phyloP scores from a whole-genome alignment of 179 eudicot genomes.

The Pouteria campechiana region DNA sequence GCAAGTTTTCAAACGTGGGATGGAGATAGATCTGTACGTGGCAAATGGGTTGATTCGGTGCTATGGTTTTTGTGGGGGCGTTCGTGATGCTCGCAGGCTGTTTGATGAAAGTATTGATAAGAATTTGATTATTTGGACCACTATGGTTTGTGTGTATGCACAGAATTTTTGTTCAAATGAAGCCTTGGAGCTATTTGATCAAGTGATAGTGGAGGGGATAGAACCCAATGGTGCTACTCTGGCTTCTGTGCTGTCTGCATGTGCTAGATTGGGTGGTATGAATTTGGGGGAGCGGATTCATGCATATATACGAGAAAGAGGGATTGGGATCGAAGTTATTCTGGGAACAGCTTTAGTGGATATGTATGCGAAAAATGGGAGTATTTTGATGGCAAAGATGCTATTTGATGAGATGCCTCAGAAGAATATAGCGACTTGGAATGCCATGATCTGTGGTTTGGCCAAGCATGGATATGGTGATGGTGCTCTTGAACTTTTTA shows the following conservation, averaged over 20 bases:
- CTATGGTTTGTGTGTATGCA: slow-evolving; percentile 47
- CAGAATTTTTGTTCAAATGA: slow-evolving; percentile 12
- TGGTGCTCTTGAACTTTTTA: slow-evolving; percentile 25
- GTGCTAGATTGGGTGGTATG: slow-evolving; percentile 38
- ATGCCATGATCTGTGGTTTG: slow-evolving; percentile 34
- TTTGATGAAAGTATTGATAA: slow-evolving; percentile 27
- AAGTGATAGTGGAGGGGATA: slow-evolving; percentile 28
- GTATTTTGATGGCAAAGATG: slow-evolving; percentile 25
- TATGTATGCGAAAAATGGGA: slow-evolving; percentile 58
- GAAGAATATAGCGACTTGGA: slow-evolving; percentile 39
- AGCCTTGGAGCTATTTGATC: slow-evolving; percentile 34
- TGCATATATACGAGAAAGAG: slow-evolving; percentile 17
- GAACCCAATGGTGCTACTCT: slow-evolving; percentile 42
- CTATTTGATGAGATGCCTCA: slow-evolving; percentile 34
- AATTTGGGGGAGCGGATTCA: slow-evolving; percentile 43
- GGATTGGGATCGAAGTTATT: slow-evolving; percentile 18
- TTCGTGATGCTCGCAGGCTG: slow-evolving; percentile 34
- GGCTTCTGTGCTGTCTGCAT: slow-evolving; percentile 46
- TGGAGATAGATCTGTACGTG: slow-evolving; percentile 38
- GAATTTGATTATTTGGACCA: slow-evolving; percentile 56
- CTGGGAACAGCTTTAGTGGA: slow-evolving; percentile 43
- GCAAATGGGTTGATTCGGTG: slow-evolving; percentile 56
- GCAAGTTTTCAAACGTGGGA: slow-evolving; percentile 31
- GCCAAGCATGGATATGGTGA: slow-evolving; percentile 42
- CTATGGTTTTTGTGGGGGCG: slow-evolving; percentile 37